Base-by-base conservation (phyloP, 2,329 filamentous ascomycete genomes). In the Colletotrichum australisinense region DNA sequence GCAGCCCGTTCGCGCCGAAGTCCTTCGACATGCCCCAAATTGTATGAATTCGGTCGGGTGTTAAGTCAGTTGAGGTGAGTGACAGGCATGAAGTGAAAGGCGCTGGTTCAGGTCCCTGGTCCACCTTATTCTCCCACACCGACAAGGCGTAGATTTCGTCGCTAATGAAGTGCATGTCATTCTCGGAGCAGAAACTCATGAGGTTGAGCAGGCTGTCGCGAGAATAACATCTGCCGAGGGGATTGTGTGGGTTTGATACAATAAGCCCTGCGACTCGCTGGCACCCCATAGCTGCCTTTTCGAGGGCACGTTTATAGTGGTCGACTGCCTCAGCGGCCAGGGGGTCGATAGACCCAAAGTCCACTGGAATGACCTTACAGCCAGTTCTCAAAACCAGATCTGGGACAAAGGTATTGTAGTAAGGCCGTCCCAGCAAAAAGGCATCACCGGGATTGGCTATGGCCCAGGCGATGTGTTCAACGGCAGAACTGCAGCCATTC, bases 71-170 rank as follows among this genome's bases (percentile, higher is more conserved):
- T 7, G 35, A n/a, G 26, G 78, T 76, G 22, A 85, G 81, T 0
- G 83, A 82, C 5, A 85, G 75, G 1, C 78, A 76, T 1, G 83
- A 85, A 11, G 78, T 79, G 70, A 86, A 86, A 12, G 35, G 35
- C 35, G 11, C 35, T 38, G 11, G 35, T 14, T 38, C 9, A 14
- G 1, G 12, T 5, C 11, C 35, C 4, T 14, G 35, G 19, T 22
- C 19, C 46, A n/a, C 46, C 22, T 22, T 11, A 1, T 19, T 74
- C 0, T 26, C 56, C 30, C 30, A 90, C 0, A 86, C 82, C 1
- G 87, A 88, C 49, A 87, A 81, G 14, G 86, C 89, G 76, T 91
- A 91, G 52, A 91, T 87, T 76, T 91, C 89, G 77, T 91, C 89
- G 74, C 86, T 87, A 76, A 91, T 84, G 59, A 91, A 80, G 73